Evolutionary conservation across 176 grass and related monocot genomes (phyloP).

Genomic region (Puya raimondii): DNA sequence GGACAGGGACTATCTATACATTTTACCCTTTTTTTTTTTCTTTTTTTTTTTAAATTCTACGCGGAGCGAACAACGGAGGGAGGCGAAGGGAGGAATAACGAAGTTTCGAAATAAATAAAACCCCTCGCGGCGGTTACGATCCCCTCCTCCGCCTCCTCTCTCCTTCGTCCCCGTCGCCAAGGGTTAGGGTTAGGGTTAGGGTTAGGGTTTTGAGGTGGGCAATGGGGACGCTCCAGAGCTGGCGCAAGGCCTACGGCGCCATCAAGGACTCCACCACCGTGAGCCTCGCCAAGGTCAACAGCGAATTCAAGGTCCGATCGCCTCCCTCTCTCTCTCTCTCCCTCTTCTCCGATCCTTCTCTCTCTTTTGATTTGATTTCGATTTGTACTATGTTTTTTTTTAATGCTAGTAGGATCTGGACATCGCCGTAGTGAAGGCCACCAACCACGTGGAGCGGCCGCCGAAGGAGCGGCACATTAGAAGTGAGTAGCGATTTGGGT

Average conservation of each 20-base stretch:
- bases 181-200: constrained; percentile 6
- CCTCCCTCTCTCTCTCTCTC: background rate
- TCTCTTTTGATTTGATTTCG: background rate
- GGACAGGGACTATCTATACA: background rate
- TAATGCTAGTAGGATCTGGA: constrained; percentile 58
- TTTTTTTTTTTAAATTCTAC: no score
- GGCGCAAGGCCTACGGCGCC: constrained; percentile 90
- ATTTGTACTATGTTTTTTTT: background rate
- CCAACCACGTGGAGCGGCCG: constrained; percentile 86
- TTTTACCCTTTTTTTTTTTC: background rate
- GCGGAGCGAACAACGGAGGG: background rate
- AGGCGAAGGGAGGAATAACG: background rate
- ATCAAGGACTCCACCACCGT: constrained; percentile 94
- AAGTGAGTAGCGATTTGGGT: constrained; percentile 49
- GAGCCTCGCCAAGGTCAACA: constrained; percentile 73
- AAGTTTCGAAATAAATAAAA: background rate
- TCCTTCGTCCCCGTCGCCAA: background rate
- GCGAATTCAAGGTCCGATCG: constrained; percentile 47
- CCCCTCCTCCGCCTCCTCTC: background rate
- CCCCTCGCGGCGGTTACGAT: background rate
- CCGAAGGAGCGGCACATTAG: constrained; percentile 89
- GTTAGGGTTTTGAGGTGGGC: background rate
- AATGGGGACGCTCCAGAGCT: constrained; percentile 50
- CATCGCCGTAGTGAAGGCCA: constrained; percentile 88
- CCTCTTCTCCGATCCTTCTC: constrained; percentile 3